phyloP scores from a whole-genome alignment of 2,329 filamentous ascomycete species.

The Botrytis paeoniae region DNA sequence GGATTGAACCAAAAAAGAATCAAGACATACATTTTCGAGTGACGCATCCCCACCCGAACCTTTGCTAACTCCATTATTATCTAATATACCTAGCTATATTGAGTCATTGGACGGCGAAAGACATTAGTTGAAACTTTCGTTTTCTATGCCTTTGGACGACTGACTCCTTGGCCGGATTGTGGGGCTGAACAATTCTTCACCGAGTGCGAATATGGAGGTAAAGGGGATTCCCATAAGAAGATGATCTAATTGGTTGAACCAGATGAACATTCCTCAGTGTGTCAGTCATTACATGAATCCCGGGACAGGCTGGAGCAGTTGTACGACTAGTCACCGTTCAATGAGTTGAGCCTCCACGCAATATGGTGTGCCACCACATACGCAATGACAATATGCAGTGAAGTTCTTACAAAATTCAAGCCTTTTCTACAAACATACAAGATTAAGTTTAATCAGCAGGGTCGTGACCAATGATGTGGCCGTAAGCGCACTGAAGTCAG shows the following conservation, averaged over 20 bases:
- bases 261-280: neutral
- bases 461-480: neutral
- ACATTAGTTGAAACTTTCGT: neutral
- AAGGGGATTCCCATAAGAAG: neutral
- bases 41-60: neutral
- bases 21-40: neutral
- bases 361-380: neutral
- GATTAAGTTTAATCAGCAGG: neutral
- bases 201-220: neutral
- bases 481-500: conserved; percentile 10
- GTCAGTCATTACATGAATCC: neutral
- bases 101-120: neutral
- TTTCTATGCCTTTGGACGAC: neutral
- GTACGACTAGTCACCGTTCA: neutral
- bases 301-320: neutral
- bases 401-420: neutral
- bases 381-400: neutral
- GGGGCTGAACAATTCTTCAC: neutral
- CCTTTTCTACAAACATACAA: neutral
- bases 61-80: neutral
- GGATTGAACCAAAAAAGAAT: neutral
- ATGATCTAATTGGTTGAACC: neutral
- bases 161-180: conserved; percentile 1
- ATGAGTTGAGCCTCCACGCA: neutral
- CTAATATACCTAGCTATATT: neutral